Evolutionary conservation across 2,329 filamentous ascomycete species (phyloP).

Genomic region (Huntiella bhutanensis): DNA sequence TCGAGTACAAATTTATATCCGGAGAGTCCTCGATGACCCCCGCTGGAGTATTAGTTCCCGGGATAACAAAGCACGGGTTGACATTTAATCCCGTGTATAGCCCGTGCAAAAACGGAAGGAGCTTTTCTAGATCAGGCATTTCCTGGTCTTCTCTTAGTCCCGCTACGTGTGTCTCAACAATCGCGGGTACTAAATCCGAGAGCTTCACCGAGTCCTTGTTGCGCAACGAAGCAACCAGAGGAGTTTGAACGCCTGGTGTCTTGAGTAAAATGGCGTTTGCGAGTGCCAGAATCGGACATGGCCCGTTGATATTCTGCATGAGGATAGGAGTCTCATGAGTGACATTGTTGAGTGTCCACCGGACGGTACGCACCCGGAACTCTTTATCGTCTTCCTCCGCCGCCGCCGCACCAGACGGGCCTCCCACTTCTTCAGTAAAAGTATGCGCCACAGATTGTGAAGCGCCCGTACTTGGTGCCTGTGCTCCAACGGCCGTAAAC

Average conservation of each 20-base stretch:
- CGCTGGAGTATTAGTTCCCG: conserved; percentile 16
- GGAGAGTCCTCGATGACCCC: conserved; percentile 56
- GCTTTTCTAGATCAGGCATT: conserved; percentile 69
- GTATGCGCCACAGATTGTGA: no score
- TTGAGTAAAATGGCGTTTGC: conserved; percentile 78
- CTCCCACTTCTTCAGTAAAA: no score
- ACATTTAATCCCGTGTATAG: conserved; percentile 97
- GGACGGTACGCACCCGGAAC: conserved; percentile 57
- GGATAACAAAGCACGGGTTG: conserved; percentile 69
- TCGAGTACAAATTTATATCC: conserved; percentile 81
- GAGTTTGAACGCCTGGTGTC: not conserved
- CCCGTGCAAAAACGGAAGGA: conserved; percentile 73
- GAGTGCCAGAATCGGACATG: conserved; percentile 78
- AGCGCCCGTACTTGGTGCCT: no score
- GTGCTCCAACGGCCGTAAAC: no score
- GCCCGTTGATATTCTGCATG: conserved; percentile 84
- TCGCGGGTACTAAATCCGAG: conserved; percentile 64
- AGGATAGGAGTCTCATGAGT: conserved; percentile 68
- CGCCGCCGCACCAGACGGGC: no score
- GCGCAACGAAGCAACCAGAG: conserved; percentile 33
- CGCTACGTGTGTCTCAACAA: conserved; percentile 87
- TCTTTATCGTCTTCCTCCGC: no score
- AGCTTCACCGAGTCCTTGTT: conserved; percentile 77
- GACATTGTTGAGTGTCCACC: conserved; percentile 58
- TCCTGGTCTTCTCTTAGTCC: conserved; percentile 41